Base-by-base conservation (phyloP, 208 protist genomes). In the Spongospora subterranea region DNA sequence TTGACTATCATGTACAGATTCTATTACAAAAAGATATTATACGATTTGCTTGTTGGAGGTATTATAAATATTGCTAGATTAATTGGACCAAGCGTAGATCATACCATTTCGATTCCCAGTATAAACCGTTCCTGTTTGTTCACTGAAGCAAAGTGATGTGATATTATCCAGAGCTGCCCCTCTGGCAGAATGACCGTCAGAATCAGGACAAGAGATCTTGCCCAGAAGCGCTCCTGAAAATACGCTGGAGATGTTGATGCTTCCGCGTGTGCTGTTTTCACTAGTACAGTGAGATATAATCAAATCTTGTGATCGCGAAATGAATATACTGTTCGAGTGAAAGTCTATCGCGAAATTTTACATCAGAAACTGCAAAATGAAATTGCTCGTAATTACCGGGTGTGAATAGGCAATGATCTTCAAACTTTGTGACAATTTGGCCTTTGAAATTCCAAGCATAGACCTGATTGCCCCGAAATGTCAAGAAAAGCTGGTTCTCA, bases 91-190 rank as follows among this genome's bases (percentile, higher is more conserved):
- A 20, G 91, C 35, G 20, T 92, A 88, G 13, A 93, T 24, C n/a
- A 54, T 39, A 29, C 92, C 92, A 41, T 43, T 40, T 38, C 88
- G 54, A 76, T 91, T 92, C 54, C 93, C 93, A 11, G 90, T 93
- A 90, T 93, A 90, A 46, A 94, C 53, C 88, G 93, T 92, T 50
- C 54, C 88, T 24, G 50, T 41, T 46, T 76, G 89, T 88, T 94
- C 93, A 88, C 89, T 91, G 90, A 91, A 94, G 66, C 54, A 92
- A n/a, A 94, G 54, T 20, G 93, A 90, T 29, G 88, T 91, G 24
- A 93, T 88, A 50, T 88, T 66, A 24, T 91, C 64, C 38, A 93
- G 46, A 39, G 89, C 65, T 0, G 43, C 35, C 41, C 88, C 45
- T 0, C 41, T 43, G 46, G 11, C 0, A n/a, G 50, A n/a, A 77